Conservation (phyloP, 2,329 filamentous ascomycete species). For the Epichloe uncinata region DNA sequence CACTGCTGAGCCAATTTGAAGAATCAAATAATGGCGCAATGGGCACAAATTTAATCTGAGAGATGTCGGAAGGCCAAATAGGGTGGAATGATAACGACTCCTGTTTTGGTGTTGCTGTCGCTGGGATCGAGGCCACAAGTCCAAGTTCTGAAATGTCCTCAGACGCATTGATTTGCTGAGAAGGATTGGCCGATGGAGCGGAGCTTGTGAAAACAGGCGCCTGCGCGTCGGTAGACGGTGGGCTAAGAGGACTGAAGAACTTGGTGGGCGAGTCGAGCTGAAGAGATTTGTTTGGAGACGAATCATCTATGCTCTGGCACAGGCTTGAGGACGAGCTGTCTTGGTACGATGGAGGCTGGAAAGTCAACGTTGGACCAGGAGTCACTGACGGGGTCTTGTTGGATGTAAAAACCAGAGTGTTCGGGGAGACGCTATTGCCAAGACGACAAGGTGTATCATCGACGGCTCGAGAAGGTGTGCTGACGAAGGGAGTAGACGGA, state of each 20-base stretch:
- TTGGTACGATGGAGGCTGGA: background rate
- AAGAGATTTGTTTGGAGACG: background rate
- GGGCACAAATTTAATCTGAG: slow-evolving; percentile 16
- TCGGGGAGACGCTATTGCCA: background rate
- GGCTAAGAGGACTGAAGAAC: background rate
- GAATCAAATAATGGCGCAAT: slow-evolving; percentile 16
- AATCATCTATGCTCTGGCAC: background rate
- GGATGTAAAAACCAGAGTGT: background rate
- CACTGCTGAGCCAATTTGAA: slow-evolving; percentile 15
- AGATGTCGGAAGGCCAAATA: slow-evolving; percentile 5
- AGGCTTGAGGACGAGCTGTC: background rate
- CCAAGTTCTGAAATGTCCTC: slow-evolving; percentile 8
- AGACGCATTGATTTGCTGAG: background rate
- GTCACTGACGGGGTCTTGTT: background rate
- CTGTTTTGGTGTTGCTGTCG: slow-evolving; percentile 12
- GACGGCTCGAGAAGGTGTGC: slow-evolving; percentile 1
- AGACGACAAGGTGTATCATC: background rate
- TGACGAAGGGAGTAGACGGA: slow-evolving; percentile 15
- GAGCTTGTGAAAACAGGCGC: background rate
- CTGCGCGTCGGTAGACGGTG: background rate
- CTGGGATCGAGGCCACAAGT: slow-evolving; percentile 12
- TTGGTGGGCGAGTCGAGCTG: background rate
- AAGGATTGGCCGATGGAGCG: background rate
- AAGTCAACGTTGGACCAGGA: background rate
- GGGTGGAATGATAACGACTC: slow-evolving; percentile 8